phyloP scores from a whole-genome alignment of 23 red algal genomes.

The Chondrus crispus region DNA sequence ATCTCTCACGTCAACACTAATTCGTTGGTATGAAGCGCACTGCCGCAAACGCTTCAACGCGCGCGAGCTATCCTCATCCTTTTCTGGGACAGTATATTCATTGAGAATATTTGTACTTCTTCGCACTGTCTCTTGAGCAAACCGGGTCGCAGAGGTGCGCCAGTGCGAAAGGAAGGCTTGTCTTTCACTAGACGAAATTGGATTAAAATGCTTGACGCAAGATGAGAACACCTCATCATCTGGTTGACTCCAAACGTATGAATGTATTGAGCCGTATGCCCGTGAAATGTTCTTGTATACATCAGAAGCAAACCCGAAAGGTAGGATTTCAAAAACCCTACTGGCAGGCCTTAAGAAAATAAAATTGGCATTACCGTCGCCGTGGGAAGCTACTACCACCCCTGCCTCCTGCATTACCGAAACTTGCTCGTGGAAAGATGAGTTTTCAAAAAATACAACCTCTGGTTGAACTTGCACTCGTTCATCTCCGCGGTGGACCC shows the following conservation, averaged over 20 bases:
- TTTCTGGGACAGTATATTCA: constrained; percentile 14
- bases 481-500: not conserved
- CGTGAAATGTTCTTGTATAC: constrained; percentile 32
- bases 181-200: not conserved
- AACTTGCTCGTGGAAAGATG: constrained; percentile 73
- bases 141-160: not conserved
- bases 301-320: constrained; percentile 48
- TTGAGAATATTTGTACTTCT: constrained; percentile 5
- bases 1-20: constrained; percentile 49
- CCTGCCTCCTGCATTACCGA: constrained; percentile 60
- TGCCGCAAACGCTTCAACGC: constrained; percentile 7
- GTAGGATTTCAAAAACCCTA: constrained; percentile 56
- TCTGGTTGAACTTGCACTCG: constrained; percentile 36
- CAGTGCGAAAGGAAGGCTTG: not conserved
- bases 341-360: constrained; percentile 46
- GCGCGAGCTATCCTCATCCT: not conserved
- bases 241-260: constrained; percentile 28
- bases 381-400: constrained; percentile 66
- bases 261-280: constrained; percentile 19
- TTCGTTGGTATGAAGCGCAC: constrained; percentile 68
- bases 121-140: constrained; percentile 19
- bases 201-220: constrained; percentile 63
- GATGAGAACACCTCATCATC: constrained; percentile 63
- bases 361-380: constrained; percentile 52
- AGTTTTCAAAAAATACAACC: constrained; percentile 81